phyloP scores from a whole-genome alignment of 2,329 filamentous ascomycete genomes.

The Fusarium sp. region DNA sequence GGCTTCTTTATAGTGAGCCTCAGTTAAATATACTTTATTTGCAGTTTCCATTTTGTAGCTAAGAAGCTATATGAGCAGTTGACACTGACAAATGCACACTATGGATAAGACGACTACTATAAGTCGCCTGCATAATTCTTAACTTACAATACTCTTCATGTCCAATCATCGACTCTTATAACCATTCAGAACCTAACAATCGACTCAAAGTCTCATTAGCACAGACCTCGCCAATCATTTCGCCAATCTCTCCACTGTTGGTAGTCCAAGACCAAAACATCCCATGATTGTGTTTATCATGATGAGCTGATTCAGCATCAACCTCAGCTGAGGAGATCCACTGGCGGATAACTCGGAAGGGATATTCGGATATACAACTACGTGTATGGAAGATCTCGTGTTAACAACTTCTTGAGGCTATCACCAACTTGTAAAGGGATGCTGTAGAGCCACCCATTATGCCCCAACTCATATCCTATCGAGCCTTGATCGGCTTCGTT shows the following conservation, averaged over 20 bases:
- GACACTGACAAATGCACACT: not conserved
- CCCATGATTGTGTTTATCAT: not conserved
- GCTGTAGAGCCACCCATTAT: slow-evolving; percentile 18
- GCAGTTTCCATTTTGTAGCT: not conserved
- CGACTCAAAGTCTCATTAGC: not conserved
- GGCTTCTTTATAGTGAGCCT: not conserved
- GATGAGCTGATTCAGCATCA: slow-evolving; percentile 38
- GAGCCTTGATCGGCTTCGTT: slow-evolving; percentile 36
- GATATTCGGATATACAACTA: slow-evolving; percentile 44
- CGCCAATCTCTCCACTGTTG: slow-evolving; percentile 1
- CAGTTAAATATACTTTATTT: not conserved
- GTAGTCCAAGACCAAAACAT: not conserved
- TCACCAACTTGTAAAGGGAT: not conserved
- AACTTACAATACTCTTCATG: not conserved
- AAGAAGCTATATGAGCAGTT: not conserved
- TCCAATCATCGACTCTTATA: not conserved
- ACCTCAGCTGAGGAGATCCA: slow-evolving; percentile 32
- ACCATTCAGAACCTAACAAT: not conserved
- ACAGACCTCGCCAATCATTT: not conserved
- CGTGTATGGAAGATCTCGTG: not conserved
- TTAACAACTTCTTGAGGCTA: not conserved
- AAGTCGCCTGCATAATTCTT: not conserved
- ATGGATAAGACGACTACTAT: not conserved
- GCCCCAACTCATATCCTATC: slow-evolving; percentile 37
- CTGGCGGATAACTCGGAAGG: slow-evolving; percentile 22